A percentile compares a stretch with the other conserved stretches of the same genome.
phyloP scores from a whole-genome alignment of 495 filamentous ascomycete genomes.

The Astrothelium subdiscretum region DNA sequence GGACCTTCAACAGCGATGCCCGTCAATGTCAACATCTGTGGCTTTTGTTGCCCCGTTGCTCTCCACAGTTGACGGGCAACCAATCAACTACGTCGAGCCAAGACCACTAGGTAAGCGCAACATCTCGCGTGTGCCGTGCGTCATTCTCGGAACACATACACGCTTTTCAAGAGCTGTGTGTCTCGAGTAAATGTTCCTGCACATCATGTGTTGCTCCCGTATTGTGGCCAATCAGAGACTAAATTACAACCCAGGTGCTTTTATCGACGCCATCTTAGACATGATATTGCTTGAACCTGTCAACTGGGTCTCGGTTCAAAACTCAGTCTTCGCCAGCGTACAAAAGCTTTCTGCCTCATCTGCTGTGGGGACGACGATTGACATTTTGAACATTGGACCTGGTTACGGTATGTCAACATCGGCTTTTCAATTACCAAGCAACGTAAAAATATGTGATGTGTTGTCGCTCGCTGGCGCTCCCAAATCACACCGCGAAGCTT shows the following conservation, averaged over 20 bases:
- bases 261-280: neutral
- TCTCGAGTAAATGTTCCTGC: neutral
- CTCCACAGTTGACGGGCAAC: neutral
- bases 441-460: slow-evolving; percentile 2
- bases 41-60: neutral
- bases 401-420: slow-evolving; percentile 2
- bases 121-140: neutral
- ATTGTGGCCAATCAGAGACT: slow-evolving; percentile 1
- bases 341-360: neutral
- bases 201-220: neutral
- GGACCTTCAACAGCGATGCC: slow-evolving; percentile 1
- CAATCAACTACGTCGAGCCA: slow-evolving; percentile 2
- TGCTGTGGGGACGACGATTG: neutral
- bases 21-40: slow-evolving; percentile 2
- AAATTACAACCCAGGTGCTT: neutral
- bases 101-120: slow-evolving; percentile 2
- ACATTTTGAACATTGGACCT: slow-evolving; percentile 1
- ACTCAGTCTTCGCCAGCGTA: neutral
- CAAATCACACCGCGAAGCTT: neutral
- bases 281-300: slow-evolving; percentile 1
- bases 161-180: neutral
- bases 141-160: neutral
- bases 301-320: slow-evolving; percentile 1
- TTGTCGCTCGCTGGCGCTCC: neutral
- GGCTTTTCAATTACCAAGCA: neutral